Conservation (phyloP, 345 rosid species). For the Citrus cavaleriei region DNA sequence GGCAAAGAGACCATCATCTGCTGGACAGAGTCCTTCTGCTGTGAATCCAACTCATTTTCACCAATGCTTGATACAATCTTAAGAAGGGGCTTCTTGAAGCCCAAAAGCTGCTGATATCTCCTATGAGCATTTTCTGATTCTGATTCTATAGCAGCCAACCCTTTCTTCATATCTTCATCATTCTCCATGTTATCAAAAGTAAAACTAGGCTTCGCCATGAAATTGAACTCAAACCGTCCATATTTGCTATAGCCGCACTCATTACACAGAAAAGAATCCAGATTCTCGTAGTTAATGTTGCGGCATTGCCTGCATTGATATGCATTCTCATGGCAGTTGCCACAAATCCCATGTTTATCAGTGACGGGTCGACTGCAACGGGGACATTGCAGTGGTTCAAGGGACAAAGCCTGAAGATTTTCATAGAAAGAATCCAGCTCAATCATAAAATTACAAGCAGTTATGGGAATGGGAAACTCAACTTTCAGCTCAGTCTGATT, state of each 20-base stretch:
- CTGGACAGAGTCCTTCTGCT: constrained; percentile 98
- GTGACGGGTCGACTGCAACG: constrained; percentile 97
- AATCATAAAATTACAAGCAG: constrained; percentile 99
- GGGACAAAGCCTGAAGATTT: constrained; percentile 97
- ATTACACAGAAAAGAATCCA: constrained; percentile 96
- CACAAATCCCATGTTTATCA: constrained; percentile 95
- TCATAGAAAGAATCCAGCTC: constrained; percentile 99
- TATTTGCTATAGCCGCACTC: constrained; percentile 99
- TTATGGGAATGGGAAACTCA: constrained; percentile 96
- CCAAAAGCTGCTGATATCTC: constrained; percentile 98
- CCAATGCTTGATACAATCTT: constrained; percentile 98
- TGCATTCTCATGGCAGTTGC: constrained; percentile 99
- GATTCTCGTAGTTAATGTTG: constrained; percentile 93
- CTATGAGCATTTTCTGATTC: constrained; percentile 99
- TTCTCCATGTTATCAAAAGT: constrained; percentile 97
- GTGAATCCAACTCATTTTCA: constrained; percentile 97
- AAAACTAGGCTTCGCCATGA: constrained; percentile 98
- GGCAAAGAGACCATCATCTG: constrained; percentile 99
- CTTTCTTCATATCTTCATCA: constrained; percentile 98
- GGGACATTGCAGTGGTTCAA: constrained; percentile 97
- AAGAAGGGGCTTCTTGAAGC: constrained; percentile 96
- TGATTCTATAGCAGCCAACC: constrained; percentile 92
- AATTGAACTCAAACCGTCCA: constrained; percentile 98
- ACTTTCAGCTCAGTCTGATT: constrained; percentile 97
- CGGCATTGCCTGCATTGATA: constrained; percentile 99